A percentile compares a stretch with the other conserved stretches of the same genome.
Conservation (phyloP, 2,329 filamentous ascomycete species). For the Fusarium sp. region DNA sequence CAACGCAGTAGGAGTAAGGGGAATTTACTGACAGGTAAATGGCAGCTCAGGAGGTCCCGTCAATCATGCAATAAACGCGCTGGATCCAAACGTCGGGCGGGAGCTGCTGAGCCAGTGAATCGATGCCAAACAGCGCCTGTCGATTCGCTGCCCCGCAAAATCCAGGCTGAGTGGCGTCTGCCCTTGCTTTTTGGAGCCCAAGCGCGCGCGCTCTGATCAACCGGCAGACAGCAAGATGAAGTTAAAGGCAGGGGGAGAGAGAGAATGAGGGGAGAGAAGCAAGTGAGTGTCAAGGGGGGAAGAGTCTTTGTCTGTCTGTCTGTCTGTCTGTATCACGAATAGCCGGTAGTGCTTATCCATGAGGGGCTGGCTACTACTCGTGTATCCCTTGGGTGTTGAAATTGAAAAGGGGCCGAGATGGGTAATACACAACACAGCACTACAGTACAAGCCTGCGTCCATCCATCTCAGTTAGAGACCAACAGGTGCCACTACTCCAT, state of each 20-base stretch:
- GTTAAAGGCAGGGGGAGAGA: constrained; percentile 17
- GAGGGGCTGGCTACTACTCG: not conserved
- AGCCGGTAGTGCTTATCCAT: not conserved
- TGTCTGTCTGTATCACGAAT: not conserved
- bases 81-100: constrained; percentile 18
- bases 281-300: not conserved
- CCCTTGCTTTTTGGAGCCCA: constrained; percentile 5
- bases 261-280: not conserved
- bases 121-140: not conserved
- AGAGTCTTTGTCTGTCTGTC: not conserved
- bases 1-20: not conserved
- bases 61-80: constrained; percentile 20
- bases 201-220: constrained; percentile 32
- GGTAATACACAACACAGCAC: not conserved
- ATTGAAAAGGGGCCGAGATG: constrained; percentile 23
- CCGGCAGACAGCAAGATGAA: constrained; percentile 12
- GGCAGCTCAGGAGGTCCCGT: constrained; percentile 10
- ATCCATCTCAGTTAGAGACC: not conserved
- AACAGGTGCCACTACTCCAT: constrained; percentile 10
- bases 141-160: constrained; percentile 32
- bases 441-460: not conserved
- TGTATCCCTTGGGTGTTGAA: constrained; percentile 4
- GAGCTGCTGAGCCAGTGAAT: constrained; percentile 22
- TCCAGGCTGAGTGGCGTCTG: constrained; percentile 25
- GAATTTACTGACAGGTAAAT: not conserved